Conservation (phyloP, 2,329 filamentous ascomycete genomes). For the Lizonia empirigonia region DNA sequence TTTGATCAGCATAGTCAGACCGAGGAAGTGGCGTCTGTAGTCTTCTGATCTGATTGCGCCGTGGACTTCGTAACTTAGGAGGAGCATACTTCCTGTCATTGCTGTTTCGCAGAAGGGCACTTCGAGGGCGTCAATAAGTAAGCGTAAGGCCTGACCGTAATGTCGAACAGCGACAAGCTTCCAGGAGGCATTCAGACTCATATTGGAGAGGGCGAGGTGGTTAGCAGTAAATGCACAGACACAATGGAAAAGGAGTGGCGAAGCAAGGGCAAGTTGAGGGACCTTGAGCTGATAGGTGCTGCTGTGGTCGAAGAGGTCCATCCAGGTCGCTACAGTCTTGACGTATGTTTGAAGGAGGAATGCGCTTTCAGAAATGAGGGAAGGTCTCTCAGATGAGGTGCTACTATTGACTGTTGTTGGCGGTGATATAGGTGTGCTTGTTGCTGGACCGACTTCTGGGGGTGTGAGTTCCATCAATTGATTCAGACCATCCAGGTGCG, state of each 20-base stretch:
- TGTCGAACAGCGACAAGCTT: conserved; percentile 35
- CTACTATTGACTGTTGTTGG: conserved; percentile 8
- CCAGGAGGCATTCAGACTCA: conserved; percentile 36
- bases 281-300: conserved; percentile 41
- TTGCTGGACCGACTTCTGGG: conserved; percentile 20
- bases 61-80: conserved; percentile 44
- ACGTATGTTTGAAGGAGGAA: conserved; percentile 42
- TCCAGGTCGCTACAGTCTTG: conserved; percentile 43
- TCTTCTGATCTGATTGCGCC: conserved; percentile 35
- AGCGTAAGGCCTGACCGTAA: conserved; percentile 38
- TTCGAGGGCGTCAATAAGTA: conserved; percentile 38
- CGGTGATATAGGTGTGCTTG: conserved; percentile 19
- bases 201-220: conserved; percentile 37
- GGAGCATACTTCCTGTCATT: conserved; percentile 42
- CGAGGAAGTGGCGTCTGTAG: conserved; percentile 39
- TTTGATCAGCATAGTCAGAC: conserved; percentile 40
- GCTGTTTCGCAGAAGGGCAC: conserved; percentile 35
- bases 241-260: conserved; percentile 41
- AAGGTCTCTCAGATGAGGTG: conserved; percentile 13
- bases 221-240: conserved; percentile 46
- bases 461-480: conserved; percentile 11
- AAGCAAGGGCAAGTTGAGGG: conserved; percentile 34
- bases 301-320: conserved; percentile 42
- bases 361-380: conserved; percentile 37
- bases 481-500: conserved; percentile 33